These are phyloP conservation scores for Chlamydomonas sp. DNA, from an alignment of 139 green algal genomes.

Conservation along the genomic window DNA sequence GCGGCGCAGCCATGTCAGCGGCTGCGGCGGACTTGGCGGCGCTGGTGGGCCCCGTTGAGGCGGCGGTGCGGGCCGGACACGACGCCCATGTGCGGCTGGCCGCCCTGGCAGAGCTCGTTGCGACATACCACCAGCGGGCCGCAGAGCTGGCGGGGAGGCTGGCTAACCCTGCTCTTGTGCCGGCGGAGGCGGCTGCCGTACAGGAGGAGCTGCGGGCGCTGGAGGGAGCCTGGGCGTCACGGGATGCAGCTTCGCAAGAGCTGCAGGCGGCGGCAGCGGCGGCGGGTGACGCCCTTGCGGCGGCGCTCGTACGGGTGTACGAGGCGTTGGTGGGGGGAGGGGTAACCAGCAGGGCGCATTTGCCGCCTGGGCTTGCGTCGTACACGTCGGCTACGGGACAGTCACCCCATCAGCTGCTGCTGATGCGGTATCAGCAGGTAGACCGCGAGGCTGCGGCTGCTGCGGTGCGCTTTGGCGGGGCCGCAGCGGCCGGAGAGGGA, in stretches of 20 bases:
- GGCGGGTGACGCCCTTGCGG: neutral
- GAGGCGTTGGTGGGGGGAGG: neutral
- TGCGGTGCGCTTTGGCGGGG: neutral
- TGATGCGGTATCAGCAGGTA: neutral
- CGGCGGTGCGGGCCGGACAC: neutral
- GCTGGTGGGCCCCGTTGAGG: constrained; percentile 3
- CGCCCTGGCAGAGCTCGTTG: constrained; percentile 11
- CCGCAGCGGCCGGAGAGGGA: neutral
- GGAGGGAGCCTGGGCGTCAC: constrained; percentile 14
- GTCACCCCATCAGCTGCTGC: neutral
- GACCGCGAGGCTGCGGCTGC: neutral
- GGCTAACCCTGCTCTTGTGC: neutral
- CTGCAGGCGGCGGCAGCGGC: neutral
- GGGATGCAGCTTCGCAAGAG: neutral
- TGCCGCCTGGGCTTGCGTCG: no score
- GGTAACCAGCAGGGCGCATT: no score
- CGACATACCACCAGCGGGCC: constrained; percentile 11
- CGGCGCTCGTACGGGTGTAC: neutral
- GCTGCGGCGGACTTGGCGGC: neutral
- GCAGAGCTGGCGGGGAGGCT: neutral
- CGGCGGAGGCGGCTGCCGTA: neutral
- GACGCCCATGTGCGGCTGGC: neutral
- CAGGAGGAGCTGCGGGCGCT: constrained; percentile 1
- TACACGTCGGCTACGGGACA: no score
- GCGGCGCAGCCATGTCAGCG: neutral